Evolutionary conservation across 225 moss, liverwort and hornwort genomes (phyloP), one percentile per base, ranked within the genome.

Genomic region (Pleurozium schreberi): DNA sequence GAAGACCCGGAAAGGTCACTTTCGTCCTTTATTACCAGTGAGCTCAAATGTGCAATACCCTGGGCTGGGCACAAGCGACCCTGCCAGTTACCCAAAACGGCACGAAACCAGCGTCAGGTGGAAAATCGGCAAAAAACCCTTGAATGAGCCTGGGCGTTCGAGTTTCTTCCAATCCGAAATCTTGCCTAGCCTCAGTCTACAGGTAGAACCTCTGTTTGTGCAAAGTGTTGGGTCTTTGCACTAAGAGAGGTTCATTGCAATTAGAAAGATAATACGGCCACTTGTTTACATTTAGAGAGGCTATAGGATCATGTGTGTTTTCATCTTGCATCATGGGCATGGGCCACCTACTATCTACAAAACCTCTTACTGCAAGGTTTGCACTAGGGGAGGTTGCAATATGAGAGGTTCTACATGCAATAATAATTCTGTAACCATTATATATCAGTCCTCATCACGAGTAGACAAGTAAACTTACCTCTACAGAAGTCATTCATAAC

Each of bases 401-500:
- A n/a, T n/a, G n/a, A n/a, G n/a, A n/a, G n/a, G n/a, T n/a, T n/a
- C n/a, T n/a, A n/a, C n/a, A n/a, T n/a, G n/a, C n/a, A 34, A 43
- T 59, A 69, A 60, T 55, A 89, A 74, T 28, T 81, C 12, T 67
- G 8, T n/a, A 76, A 30, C 53, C 84, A 62, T 47, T 57, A 69
- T 21, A 63, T 20, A 86, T 55, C 40, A 63, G 45, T 81, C 45
- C 47, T 21, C 64, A 80, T n/a, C n/a, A n/a, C n/a, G 33, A 50
- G 75, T 57, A 84, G 42, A 75, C 31, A 76, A 36, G 70, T 31
- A 83, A 36, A 78, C 67, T 64, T 91, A 98, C 98, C 98, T 94
- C 89, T 95, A 64, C 93, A 92, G 18, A 95, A 89, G 82, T 97
- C 98, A 30, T 93, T 95, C 63, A 97, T 93, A 62, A 93, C 88